A percentile compares a stretch with the other conserved stretches of the same genome.
Evolutionary conservation across 306 rosid species (phyloP).

Genomic region (Senna tora): DNA sequence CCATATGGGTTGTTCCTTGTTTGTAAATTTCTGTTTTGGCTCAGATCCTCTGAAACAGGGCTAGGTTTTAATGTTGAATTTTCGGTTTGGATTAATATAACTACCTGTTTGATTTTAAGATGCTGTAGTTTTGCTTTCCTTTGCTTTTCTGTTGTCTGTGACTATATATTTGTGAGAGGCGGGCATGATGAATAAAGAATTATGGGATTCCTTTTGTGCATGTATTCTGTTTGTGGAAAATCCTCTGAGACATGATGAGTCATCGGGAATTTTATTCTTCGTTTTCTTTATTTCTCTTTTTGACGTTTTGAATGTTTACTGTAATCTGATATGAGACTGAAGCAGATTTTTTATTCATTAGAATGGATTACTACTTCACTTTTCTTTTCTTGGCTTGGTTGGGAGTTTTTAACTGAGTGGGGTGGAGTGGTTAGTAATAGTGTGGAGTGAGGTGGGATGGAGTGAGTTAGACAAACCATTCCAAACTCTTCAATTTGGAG

Average conservation of each 20-base stretch:
- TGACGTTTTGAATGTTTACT: not conserved
- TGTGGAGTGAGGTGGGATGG: too few relatives aligned
- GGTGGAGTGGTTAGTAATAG: too few relatives aligned
- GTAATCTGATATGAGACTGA: not conserved
- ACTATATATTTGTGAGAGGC: not conserved
- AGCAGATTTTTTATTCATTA: not conserved
- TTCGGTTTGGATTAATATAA: not conserved
- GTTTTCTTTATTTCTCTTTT: not conserved
- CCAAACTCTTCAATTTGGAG: too few relatives aligned
- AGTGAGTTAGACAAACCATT: too few relatives aligned
- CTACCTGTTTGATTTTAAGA: not conserved
- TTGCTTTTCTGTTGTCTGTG: too few relatives aligned
- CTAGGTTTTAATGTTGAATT: not conserved
- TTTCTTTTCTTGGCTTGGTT: too few relatives aligned
- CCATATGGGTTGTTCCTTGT: not conserved
- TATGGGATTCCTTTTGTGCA: constrained; percentile 14
- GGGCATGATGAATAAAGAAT: not conserved
- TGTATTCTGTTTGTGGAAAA: constrained; percentile 36
- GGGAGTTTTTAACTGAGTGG: too few relatives aligned
- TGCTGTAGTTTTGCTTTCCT: not conserved
- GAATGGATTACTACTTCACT: not conserved
- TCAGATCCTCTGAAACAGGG: not conserved
- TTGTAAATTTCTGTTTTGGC: not conserved
- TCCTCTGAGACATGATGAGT: not conserved
- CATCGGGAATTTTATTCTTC: not conserved